Percentiles rank a stretch among this genome's conserved stretches.
Conservation (phyloP, 352 stramenopile genomes). For the Pythium volutum region DNA sequence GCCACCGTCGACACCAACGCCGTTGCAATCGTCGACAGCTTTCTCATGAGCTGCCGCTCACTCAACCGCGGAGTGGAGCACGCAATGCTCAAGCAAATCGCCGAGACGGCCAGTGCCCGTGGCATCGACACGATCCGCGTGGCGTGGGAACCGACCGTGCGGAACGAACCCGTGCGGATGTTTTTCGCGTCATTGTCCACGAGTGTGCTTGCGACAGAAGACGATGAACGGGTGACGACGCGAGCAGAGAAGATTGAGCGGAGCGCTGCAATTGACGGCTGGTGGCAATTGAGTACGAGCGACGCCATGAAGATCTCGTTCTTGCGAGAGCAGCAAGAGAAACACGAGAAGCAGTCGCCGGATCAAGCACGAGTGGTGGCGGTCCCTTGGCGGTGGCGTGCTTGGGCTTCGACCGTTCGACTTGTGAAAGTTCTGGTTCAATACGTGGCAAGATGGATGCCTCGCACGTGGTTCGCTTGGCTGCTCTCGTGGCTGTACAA, state of each 20-base stretch:
- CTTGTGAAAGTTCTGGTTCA: background rate
- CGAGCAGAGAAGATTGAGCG: conserved; percentile 4
- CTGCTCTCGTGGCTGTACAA: background rate
- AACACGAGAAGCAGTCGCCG: background rate
- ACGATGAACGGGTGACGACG: background rate
- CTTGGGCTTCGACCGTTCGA: background rate
- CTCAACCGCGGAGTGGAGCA: conserved; percentile 73
- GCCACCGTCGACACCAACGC: background rate
- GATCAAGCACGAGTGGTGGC: background rate
- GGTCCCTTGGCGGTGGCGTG: background rate
- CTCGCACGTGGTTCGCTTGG: background rate
- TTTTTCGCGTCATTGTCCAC: conserved; percentile 45
- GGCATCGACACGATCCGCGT: conserved; percentile 17
- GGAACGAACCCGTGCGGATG: conserved; percentile 51
- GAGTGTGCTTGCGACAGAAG: conserved; percentile 6
- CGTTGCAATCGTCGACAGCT: conserved; percentile 36
- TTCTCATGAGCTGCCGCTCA: conserved; percentile 68
- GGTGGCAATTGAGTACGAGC: conserved; percentile 5
- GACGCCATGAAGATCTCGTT: conserved; percentile 12
- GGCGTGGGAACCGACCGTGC: conserved; percentile 58
- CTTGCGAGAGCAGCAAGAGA: conserved; percentile 4
- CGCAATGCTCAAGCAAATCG: conserved; percentile 51
- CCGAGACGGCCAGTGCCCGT: conserved; percentile 28
- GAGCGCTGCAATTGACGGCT: background rate
- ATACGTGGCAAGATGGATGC: background rate